A percentile compares a stretch with the other conserved stretches of the same genome.
Conservation (phyloP, 441 rosid species). For the Capsella rubella region DNA sequence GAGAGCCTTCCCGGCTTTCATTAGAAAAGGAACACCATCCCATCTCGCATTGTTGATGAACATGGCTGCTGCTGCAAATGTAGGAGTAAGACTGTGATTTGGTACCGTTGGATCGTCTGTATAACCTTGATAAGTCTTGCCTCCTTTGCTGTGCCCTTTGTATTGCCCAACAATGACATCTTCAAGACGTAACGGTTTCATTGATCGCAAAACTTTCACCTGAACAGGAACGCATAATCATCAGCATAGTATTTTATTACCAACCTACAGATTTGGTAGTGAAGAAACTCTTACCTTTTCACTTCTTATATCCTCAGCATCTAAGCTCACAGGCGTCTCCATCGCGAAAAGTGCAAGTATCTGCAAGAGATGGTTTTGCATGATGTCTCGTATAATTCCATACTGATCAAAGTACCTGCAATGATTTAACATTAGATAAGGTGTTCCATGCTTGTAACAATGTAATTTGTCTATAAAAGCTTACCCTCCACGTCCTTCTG, state of each 20-base stretch:
- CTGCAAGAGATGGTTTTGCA: constrained; percentile 97
- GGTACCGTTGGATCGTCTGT: constrained; percentile 82
- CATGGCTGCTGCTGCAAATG: constrained; percentile 92
- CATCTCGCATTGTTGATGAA: constrained; percentile 87
- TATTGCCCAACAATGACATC: constrained; percentile 82
- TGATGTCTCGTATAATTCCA: constrained; percentile 92
- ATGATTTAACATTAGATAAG: constrained; percentile 12
- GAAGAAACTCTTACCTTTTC: constrained; percentile 67
- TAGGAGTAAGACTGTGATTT: constrained; percentile 75
- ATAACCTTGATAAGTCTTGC: constrained; percentile 64
- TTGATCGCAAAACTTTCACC: constrained; percentile 90
- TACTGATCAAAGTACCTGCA: constrained; percentile 85
- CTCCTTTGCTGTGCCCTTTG: constrained; percentile 74
- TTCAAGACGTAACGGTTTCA: constrained; percentile 75
- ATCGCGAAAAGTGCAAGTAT: constrained; percentile 89
- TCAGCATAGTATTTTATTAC: neutral
- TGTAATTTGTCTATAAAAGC: constrained; percentile 28
- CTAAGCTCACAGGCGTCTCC: constrained; percentile 98
- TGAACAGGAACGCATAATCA: constrained; percentile 36
- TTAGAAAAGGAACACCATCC: constrained; percentile 96
- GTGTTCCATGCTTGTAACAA: constrained; percentile 5
- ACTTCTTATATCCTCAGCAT: constrained; percentile 91
- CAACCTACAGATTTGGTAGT: neutral
- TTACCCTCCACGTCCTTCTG: constrained; percentile 94
- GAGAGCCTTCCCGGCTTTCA: constrained; percentile 95